phyloP scores from a whole-genome alignment of 2,329 filamentous ascomycete genomes.

The Aspergillus hiratsukae region DNA sequence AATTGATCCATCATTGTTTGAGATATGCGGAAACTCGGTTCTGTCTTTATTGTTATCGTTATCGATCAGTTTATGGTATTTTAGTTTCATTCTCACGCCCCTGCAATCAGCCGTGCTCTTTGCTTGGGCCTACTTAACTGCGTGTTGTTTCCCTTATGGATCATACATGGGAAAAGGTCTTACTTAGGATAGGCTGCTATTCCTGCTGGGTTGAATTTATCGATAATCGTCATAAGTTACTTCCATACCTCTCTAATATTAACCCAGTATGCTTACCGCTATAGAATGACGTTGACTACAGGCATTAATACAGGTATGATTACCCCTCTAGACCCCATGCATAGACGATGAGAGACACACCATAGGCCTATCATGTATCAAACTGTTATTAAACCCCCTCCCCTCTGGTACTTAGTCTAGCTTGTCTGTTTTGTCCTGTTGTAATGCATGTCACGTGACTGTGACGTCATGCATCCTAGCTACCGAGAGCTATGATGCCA shows the following conservation, averaged over 20 bases:
- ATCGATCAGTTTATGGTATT: background rate
- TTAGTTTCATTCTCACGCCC: background rate
- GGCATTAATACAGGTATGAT: background rate
- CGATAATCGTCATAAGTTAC: background rate
- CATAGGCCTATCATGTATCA: background rate
- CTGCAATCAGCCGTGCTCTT: background rate
- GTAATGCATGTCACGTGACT: background rate
- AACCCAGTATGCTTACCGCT: background rate
- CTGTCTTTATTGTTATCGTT: slow-evolving; percentile 2
- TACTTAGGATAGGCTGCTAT: background rate
- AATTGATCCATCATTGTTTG: slow-evolving; percentile 1
- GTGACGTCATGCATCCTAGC: background rate
- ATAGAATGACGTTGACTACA: background rate
- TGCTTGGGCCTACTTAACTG: background rate
- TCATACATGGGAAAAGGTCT: background rate
- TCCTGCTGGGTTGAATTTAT: background rate
- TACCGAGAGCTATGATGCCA: slow-evolving; percentile 3
- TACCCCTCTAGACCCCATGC: background rate
- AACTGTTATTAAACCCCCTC: background rate
- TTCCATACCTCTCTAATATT: background rate
- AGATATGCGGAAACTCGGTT: background rate
- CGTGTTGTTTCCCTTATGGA: background rate
- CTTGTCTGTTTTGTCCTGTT: background rate
- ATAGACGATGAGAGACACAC: background rate
- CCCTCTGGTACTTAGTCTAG: too few relatives aligned